phyloP scores from a whole-genome alignment of 805 yeast genomes.

The Teunomyces tritomae region DNA sequence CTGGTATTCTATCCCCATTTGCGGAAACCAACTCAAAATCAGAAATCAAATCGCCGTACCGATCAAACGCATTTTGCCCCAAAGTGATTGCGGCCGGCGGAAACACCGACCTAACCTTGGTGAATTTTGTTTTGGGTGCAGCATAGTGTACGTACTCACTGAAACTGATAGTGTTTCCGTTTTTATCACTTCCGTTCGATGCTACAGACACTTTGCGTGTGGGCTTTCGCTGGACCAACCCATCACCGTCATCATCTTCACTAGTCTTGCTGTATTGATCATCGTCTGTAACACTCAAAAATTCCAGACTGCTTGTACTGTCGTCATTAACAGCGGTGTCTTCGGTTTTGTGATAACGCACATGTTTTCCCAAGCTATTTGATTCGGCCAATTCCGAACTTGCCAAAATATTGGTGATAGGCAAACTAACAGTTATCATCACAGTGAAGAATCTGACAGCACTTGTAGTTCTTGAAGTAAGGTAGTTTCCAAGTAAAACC shows the following conservation, averaged over 20 bases:
- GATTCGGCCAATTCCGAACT: conserved; percentile 39
- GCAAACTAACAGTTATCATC: conserved; percentile 51
- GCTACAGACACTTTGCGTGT: conserved; percentile 18
- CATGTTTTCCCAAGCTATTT: neutral
- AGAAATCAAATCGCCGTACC: conserved; percentile 59
- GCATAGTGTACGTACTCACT: conserved; percentile 73
- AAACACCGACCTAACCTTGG: conserved; percentile 66
- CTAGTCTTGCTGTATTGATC: conserved; percentile 14
- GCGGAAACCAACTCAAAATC: conserved; percentile 70
- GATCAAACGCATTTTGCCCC: conserved; percentile 71
- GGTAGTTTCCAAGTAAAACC: conserved; percentile 53
- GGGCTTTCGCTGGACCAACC: conserved; percentile 2
- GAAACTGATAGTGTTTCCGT: conserved; percentile 41
- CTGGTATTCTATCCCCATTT: conserved; percentile 68
- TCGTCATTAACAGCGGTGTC: conserved; percentile 7
- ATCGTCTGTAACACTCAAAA: conserved; percentile 9
- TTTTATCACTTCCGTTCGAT: conserved; percentile 19
- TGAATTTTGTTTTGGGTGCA: conserved; percentile 66
- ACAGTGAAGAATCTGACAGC: conserved; percentile 47
- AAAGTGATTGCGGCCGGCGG: conserved; percentile 76
- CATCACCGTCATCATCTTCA: conserved; percentile 8
- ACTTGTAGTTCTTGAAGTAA: conserved; percentile 45
- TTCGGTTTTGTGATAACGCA: neutral
- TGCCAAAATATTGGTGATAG: conserved; percentile 50
- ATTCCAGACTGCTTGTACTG: conserved; percentile 9